Evolutionary conservation across 2,329 filamentous ascomycete genomes (phyloP).

Genomic region (Pseudophaeomoniella oleicola): DNA sequence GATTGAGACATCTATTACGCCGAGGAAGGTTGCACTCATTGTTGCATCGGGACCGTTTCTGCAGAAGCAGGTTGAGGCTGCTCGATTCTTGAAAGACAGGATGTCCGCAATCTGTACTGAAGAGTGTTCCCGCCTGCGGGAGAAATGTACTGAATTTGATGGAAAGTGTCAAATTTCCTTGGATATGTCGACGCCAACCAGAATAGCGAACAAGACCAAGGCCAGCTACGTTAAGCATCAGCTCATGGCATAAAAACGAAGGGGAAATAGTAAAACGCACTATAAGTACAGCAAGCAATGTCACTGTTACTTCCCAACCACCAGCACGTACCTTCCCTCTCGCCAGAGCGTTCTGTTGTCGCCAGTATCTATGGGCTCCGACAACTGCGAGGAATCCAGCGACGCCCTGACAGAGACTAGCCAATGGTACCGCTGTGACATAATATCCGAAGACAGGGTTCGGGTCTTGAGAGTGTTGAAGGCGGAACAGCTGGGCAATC

Average conservation of each 20-base stretch:
- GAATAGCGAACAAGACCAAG: background rate
- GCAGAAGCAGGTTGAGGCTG: no score
- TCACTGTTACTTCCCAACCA: background rate
- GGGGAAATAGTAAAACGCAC: no score
- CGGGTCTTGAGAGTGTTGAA: conserved; percentile 34
- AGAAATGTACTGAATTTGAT: no score
- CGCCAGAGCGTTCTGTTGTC: conserved; percentile 37
- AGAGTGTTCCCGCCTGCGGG: no score
- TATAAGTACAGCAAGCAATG: background rate
- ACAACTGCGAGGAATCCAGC: conserved; percentile 32
- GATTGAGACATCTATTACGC: no score
- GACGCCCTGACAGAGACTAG: conserved; percentile 29
- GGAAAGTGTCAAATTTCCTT: no score
- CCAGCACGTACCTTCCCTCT: conserved; percentile 1
- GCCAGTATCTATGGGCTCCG: conserved; percentile 39
- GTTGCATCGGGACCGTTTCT: no score
- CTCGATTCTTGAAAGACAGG: no score
- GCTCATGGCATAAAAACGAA: no score
- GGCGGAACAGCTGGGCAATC: conserved; percentile 52
- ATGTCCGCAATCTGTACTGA: no score
- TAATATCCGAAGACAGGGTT: conserved; percentile 40
- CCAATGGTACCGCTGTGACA: conserved; percentile 16
- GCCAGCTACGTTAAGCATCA: no score
- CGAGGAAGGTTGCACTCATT: no score
- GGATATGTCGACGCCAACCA: background rate